Conservation (phyloP, 2,329 filamentous ascomycete genomes). For the Pseudogymnoascus sp. region DNA sequence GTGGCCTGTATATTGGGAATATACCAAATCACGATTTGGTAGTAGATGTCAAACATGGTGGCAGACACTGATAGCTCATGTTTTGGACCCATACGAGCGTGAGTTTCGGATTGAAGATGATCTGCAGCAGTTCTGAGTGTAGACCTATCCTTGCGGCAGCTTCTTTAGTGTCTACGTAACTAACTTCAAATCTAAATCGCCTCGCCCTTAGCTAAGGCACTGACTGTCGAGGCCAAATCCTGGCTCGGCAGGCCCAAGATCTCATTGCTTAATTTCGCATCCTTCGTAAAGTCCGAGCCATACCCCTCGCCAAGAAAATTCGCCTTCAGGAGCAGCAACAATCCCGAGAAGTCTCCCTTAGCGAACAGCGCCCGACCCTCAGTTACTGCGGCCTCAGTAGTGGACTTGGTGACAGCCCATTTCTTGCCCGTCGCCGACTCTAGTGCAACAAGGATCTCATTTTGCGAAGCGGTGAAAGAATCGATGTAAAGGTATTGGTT, state of each 20-base stretch:
- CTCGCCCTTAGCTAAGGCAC: not conserved
- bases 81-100: not conserved
- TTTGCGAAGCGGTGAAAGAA: slow-evolving; percentile 27
- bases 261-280: slow-evolving; percentile 13
- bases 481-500: slow-evolving; percentile 27
- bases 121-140: not conserved
- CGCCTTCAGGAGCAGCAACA: slow-evolving; percentile 12
- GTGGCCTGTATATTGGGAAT: slow-evolving; percentile 35
- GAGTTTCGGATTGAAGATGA: not conserved
- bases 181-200: not conserved
- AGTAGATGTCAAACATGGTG: not conserved
- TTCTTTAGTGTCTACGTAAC: not conserved
- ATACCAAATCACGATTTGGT: slow-evolving; percentile 13
- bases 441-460: slow-evolving; percentile 25
- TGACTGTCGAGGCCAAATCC: slow-evolving; percentile 8
- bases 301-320: slow-evolving; percentile 12
- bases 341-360: slow-evolving; percentile 14
- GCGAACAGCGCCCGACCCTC: slow-evolving; percentile 15
- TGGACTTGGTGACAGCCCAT: slow-evolving; percentile 20
- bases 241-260: slow-evolving; percentile 13
- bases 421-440: slow-evolving; percentile 23
- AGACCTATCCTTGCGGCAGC: not conserved
- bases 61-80: not conserved
- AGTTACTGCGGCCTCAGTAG: slow-evolving; percentile 13
- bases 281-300: slow-evolving; percentile 11